Base-by-base conservation (phyloP, 1,139 yeast genomes). In the Blastobotrys capitulatus region DNA sequence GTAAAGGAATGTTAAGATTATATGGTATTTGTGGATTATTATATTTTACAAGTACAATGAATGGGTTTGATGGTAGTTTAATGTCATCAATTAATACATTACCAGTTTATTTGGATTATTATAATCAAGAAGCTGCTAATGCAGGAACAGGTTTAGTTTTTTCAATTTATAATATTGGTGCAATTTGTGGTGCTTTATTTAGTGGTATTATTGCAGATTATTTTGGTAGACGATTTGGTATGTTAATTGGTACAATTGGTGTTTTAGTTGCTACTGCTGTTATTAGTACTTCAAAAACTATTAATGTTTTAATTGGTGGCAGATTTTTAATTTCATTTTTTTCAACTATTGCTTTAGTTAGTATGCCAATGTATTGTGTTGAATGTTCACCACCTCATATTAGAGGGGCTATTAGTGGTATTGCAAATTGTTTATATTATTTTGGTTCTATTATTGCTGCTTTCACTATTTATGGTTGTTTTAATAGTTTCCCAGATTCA, bases 371-470 rank as follows among this genome's bases (percentile, higher is more conserved):
- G 38, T 46, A 54, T 12, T 55, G 56, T 26, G 51, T 52, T 9
- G 60, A 57, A 44, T 29, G 56, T 27, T 51, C 58, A 2, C 60
- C 57, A 50, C 75, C 78, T 68, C 63, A 67, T 34, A 68, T 71
- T 51, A 66, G 79, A 59, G 71, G 72, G 18, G 61, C 65, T n/a
- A 57, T 67, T 18, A 53, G 60, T 16, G 62, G 57, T n/a, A 9
- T 51, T n/a, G 48, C 52, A 48, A 51, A 50, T 46, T 44, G 54
- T 10, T 34, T 52, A 35, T 52, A 44, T 40, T 52, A 52, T 26
- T 19, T 50, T 34, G 57, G 57, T 1, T 47, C 51, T 16, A 40
- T 52, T 16, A 16, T 52, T n/a, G 55, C 55, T 8, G 49, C 54
- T 6, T 51, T 49, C 34, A 25, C 48, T 12, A 46, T 42, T 20